phyloP scores from a whole-genome alignment of 2,329 filamentous ascomycete genomes.

The Sporothrix variecibatus region DNA sequence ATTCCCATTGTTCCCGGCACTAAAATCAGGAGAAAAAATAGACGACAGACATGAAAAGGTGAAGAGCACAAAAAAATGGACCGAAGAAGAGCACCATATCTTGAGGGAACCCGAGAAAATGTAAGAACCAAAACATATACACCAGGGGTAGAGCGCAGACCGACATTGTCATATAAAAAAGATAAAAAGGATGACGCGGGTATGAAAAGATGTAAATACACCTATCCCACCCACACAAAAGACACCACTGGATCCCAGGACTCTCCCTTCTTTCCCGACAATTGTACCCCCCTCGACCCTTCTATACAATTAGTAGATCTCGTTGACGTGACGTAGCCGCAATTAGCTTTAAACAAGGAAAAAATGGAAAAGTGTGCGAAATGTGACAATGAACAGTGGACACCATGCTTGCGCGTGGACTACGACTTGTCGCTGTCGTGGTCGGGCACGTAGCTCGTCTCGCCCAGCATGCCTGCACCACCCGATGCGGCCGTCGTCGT shows the following conservation, averaged over 20 bases:
- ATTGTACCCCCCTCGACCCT: not conserved
- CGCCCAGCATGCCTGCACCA: conserved; percentile 57
- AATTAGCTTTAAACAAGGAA: not conserved
- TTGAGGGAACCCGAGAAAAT: not conserved
- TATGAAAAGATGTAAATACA: not conserved
- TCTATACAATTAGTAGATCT: conserved; percentile 19
- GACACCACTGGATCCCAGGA: not conserved
- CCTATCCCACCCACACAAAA: not conserved
- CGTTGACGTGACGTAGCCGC: conserved; percentile 9
- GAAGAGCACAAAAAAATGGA: not conserved
- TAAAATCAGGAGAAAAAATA: not conserved
- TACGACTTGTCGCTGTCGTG: conserved; percentile 47
- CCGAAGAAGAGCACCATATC: not conserved
- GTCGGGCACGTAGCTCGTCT: conserved; percentile 71
- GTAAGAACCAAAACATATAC: not conserved
- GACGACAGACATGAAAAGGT: not conserved
- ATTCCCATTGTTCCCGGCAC: not conserved
- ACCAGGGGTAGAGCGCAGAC: not conserved
- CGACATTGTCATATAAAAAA: not conserved
- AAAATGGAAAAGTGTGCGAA: not conserved
- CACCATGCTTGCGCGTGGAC: no score
- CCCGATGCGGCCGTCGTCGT: conserved; percentile 44
- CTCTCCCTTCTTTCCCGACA: not conserved
- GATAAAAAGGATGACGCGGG: not conserved
- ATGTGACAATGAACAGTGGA: not conserved